phyloP scores from a whole-genome alignment of 345 rosid species.

The Melastoma malabathricum region DNA sequence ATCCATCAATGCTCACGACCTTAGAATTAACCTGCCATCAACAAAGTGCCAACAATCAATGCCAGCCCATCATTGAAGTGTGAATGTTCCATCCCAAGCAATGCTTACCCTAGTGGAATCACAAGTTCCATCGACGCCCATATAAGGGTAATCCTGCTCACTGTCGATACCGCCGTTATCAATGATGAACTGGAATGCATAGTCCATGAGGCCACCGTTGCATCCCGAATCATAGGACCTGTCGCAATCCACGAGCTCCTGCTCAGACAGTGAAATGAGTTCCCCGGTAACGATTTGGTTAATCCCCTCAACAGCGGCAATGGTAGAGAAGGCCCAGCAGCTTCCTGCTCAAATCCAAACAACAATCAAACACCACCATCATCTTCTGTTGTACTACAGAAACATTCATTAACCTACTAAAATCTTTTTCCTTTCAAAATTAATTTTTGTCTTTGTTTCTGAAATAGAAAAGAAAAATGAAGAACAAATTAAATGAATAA shows the following conservation, averaged over 20 bases:
- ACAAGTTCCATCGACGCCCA: conserved; percentile 36
- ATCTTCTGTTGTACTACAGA: background rate
- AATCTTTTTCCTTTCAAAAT: no score
- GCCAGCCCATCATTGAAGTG: background rate
- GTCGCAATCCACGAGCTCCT: conserved; percentile 94
- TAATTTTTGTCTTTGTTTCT: background rate
- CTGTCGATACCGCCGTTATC: conserved; percentile 76
- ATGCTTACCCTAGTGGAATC: conserved; percentile 34
- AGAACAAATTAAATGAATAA: background rate
- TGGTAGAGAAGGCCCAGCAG: conserved; percentile 98
- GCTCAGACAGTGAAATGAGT: conserved; percentile 60
- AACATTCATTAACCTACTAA: no score
- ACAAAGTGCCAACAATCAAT: background rate
- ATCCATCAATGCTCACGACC: conserved; percentile 70
- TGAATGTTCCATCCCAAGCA: background rate
- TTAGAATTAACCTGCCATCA: conserved; percentile 40
- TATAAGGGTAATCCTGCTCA: conserved; percentile 68
- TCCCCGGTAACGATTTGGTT: conserved; percentile 84
- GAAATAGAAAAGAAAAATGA: no score
- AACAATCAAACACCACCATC: background rate
- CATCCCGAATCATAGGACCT: conserved; percentile 54
- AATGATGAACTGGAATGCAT: conserved; percentile 81
- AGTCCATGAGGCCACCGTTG: conserved; percentile 94
- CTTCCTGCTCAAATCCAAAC: conserved; percentile 42
- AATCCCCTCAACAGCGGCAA: conserved; percentile 79